Evolutionary conservation across 164 flowering plant species (phyloP), one percentile per base, ranked within the genome.

Genomic region (Piper betle): DNA sequence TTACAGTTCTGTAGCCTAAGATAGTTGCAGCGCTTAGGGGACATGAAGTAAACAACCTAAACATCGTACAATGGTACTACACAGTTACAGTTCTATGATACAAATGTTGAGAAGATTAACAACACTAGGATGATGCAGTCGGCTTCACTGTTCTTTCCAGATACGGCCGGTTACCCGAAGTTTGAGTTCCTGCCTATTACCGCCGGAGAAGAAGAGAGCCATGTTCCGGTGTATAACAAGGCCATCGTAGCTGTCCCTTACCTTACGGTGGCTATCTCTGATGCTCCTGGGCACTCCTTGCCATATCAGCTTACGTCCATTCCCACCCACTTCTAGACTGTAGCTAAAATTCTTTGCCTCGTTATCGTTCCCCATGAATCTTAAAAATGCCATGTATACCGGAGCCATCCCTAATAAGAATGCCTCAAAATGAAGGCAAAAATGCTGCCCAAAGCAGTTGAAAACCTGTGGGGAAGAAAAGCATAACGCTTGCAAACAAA

Each of bases 361-460:
- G 12, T 75, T 66, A 39, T 84, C 89, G 9, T 79, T 83, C 2
- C 89, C 89, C 89, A 86, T 86, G 74, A 86, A 86, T 58, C 93
- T 77, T 41, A 84, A 64, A 72, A 86, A 86, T 13, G 87, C 85
- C 77, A 86, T 84, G 74, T 84, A 84, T 50, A 86, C 87, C 0
- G 93, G 93, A 37, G 84, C 77, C 67, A 52, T 75, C 48, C 83
- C 93, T 48, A 79, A 54, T 17, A 72, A 76, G 65, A 86, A 84
- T 19, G 88, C 88, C 74, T 86, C 88, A 61, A 86, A 86, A 59
- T 86, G 92, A 57, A 86, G 74, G 74, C 88, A 86, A 64, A 86
- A 83, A 39, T 84, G 79, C 41, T 77, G 69, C 7, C 83, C 86
- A 58, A 75, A 82, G 56, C 87, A 86, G 64, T 84, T 82, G 58